Evolutionary conservation across 352 stramenopile species (phyloP).

Genomic region (Phytopythium kandeliae): DNA sequence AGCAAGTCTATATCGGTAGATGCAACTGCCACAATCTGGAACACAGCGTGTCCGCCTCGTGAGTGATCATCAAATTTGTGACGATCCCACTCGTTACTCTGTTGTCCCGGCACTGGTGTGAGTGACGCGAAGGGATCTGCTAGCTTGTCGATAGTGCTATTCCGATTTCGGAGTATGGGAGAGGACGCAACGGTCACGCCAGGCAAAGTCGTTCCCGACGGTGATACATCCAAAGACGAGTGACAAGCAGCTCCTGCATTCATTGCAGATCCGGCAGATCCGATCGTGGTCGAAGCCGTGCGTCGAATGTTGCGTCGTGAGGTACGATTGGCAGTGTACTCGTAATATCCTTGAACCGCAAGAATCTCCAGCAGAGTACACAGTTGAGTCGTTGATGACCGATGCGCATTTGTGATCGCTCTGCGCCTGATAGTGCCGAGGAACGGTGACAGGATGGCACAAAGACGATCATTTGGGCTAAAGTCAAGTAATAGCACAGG

Average conservation of each 20-base stretch:
- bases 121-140: not conserved
- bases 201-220: not conserved
- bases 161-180: not conserved
- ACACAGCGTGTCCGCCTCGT: constrained; percentile 10
- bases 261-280: not conserved
- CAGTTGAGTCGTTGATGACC: not conserved
- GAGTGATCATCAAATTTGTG: not conserved
- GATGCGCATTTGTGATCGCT: not conserved
- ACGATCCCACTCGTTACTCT: not conserved
- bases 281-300: constrained; percentile 1
- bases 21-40: constrained; percentile 47
- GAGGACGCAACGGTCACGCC: not conserved
- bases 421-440: not conserved
- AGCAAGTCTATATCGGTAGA: constrained; percentile 6
- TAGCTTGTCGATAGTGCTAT: not conserved
- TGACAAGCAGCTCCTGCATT: not conserved
- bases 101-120: not conserved
- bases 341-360: not conserved
- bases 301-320: constrained; percentile 1
- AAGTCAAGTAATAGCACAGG: constrained; percentile 40
- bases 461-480: constrained; percentile 1
- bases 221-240: not conserved
- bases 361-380: not conserved
- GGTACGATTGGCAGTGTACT: not conserved
- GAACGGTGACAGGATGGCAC: not conserved